Percentiles rank a stretch among this genome's conserved stretches.
phyloP scores from a whole-genome alignment of 352 stramenopile species.

The Pythium vanterpoolii region DNA sequence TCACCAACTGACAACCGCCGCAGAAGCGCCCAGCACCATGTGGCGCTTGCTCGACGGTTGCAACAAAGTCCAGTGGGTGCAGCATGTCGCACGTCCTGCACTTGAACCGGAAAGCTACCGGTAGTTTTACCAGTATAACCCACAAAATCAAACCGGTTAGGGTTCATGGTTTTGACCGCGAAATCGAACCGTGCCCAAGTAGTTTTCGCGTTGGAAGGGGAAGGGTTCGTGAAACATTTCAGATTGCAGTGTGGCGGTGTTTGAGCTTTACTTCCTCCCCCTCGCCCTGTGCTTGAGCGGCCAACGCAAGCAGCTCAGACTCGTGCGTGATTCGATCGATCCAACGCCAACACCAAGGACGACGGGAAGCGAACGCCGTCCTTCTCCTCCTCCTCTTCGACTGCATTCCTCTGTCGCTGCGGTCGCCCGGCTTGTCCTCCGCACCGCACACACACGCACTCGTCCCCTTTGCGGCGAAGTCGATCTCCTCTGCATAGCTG shows the following conservation, averaged over 20 bases:
- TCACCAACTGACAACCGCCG: background rate
- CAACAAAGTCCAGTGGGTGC: background rate
- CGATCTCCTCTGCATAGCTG: background rate
- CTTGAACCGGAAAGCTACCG: constrained; percentile 2
- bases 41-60: constrained; percentile 9
- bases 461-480: background rate
- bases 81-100: constrained; percentile 11
- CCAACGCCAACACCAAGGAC: background rate
- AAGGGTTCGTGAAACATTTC: constrained; percentile 16
- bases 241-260: background rate
- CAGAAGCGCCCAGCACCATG: background rate
- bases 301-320: no score
- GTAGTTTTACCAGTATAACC: constrained; percentile 8
- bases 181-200: background rate
- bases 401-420: background rate
- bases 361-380: no score
- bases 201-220: constrained; percentile 16
- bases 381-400: no score
- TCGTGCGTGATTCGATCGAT: constrained; percentile 8
- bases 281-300: no score
- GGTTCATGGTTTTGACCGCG: background rate
- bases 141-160: constrained; percentile 18
- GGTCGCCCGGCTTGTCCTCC: no score
- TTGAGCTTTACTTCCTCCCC: background rate
- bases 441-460: no score